Conservation (phyloP, 345 rosid species). For the Nasturtium officinale region DNA sequence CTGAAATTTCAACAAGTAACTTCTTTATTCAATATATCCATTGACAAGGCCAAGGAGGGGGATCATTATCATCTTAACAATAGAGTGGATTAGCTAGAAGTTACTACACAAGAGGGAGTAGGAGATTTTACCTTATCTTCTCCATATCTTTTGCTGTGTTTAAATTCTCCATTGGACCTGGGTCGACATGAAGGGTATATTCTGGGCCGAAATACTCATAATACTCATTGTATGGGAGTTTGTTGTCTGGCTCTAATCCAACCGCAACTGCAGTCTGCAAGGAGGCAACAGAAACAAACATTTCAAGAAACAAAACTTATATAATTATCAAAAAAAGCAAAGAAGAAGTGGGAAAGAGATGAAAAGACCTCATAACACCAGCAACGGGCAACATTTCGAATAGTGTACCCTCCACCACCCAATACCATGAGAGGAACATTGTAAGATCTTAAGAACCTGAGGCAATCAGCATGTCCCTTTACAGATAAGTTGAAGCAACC, state of each 20-base stretch:
- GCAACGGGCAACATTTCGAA: constrained; percentile 97
- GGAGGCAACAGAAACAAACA: constrained; percentile 27
- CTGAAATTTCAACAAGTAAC: constrained; percentile 39
- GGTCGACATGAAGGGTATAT: constrained; percentile 88
- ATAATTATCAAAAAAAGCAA: not conserved
- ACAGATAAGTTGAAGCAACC: constrained; percentile 98
- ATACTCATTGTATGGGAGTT: constrained; percentile 90
- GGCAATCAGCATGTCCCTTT: constrained; percentile 98
- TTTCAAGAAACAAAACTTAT: constrained; percentile 26
- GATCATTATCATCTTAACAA: constrained; percentile 12
- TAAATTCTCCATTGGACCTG: constrained; percentile 75
- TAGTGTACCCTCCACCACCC: constrained; percentile 99
- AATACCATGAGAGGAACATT: constrained; percentile 93
- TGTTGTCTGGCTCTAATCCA: constrained; percentile 94
- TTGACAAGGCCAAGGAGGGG: constrained; percentile 13
- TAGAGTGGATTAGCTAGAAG: not conserved
- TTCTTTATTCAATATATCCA: not conserved
- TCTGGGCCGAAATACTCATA: constrained; percentile 97
- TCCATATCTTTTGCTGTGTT: constrained; percentile 84
- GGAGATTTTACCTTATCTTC: constrained; percentile 67
- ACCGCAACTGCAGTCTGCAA: constrained; percentile 96
- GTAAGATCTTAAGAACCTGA: constrained; percentile 83
- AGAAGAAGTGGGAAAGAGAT: constrained; percentile 15
- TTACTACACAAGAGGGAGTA: not conserved
- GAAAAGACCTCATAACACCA: constrained; percentile 94